phyloP scores from a whole-genome alignment of 2,329 filamentous ascomycete species.

The Penicillium sp. region DNA sequence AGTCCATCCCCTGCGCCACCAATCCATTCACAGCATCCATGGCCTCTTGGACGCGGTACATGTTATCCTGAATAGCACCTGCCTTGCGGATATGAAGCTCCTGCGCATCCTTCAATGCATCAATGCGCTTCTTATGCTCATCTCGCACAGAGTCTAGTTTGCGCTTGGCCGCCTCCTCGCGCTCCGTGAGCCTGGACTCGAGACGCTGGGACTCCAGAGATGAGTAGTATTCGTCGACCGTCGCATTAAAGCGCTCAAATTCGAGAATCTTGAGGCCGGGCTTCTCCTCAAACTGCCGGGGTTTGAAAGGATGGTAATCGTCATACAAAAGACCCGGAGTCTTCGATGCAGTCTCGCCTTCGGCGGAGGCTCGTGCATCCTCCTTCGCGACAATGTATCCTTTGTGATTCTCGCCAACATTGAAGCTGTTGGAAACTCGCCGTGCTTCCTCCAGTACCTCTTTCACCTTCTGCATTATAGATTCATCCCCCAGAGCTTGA shows the following conservation, averaged over 20 bases:
- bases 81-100: constrained; percentile 83
- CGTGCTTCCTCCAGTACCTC: constrained; percentile 67
- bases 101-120: constrained; percentile 77
- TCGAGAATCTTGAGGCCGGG: constrained; percentile 65
- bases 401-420: constrained; percentile 61
- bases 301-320: constrained; percentile 91
- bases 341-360: constrained; percentile 37
- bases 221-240: constrained; percentile 95
- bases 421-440: constrained; percentile 66
- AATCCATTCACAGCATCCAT: constrained; percentile 88
- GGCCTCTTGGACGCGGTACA: constrained; percentile 86
- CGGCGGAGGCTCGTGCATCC: constrained; percentile 37
- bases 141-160: constrained; percentile 80
- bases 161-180: constrained; percentile 73
- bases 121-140: constrained; percentile 81
- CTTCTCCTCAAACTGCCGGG: constrained; percentile 71
- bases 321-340: constrained; percentile 67
- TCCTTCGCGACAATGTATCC: constrained; percentile 85
- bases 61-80: constrained; percentile 83
- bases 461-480: constrained; percentile 64
- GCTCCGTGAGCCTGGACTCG: constrained; percentile 76
- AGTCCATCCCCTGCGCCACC: constrained; percentile 95
- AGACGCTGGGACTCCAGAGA: constrained; percentile 92
- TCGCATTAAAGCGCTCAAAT: constrained; percentile 84
- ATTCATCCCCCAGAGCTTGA: constrained; percentile 66